A percentile compares a stretch with the other conserved stretches of the same genome.
These are phyloP conservation scores for Pittosporum tobira DNA, from an alignment of 129 eudicot genomes.

Conservation along the genomic window DNA sequence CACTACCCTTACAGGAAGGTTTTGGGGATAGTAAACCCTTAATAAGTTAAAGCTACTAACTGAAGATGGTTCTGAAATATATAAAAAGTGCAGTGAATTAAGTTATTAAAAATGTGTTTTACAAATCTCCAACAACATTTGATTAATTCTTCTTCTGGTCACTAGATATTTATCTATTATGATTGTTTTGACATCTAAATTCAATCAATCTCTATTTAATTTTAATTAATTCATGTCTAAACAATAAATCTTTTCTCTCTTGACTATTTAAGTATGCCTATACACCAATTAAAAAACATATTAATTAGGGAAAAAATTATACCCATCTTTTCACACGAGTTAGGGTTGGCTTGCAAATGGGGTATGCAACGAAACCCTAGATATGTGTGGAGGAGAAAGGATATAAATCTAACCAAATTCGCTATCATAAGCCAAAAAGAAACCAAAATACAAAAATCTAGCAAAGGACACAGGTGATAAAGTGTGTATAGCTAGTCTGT, in stretches of 20 bases:
- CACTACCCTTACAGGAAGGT: background rate
- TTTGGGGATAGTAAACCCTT: background rate
- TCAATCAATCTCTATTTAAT: too few species aligned
- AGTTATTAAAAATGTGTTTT: too few species aligned
- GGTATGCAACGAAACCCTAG: background rate
- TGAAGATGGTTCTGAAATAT: background rate
- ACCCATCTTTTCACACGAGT: constrained; percentile 2
- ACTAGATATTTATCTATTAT: too few species aligned
- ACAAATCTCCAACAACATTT: too few species aligned
- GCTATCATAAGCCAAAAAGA: constrained; percentile 10
- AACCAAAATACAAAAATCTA: background rate
- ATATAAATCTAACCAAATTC: background rate
- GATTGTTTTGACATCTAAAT: too few species aligned
- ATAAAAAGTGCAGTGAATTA: background rate
- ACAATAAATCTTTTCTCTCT: too few species aligned
- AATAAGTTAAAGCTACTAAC: background rate
- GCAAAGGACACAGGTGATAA: constrained; percentile 10
- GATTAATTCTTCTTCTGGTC: too few species aligned
- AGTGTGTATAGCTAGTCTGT: constrained; percentile 6
- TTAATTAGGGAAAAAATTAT: background rate
- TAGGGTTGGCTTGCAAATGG: background rate
- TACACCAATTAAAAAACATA: too few species aligned
- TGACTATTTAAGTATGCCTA: too few species aligned
- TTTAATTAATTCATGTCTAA: too few species aligned
- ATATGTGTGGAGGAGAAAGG: background rate